Conservation (phyloP, 331 rosid species). For the Quercus lobata region DNA sequence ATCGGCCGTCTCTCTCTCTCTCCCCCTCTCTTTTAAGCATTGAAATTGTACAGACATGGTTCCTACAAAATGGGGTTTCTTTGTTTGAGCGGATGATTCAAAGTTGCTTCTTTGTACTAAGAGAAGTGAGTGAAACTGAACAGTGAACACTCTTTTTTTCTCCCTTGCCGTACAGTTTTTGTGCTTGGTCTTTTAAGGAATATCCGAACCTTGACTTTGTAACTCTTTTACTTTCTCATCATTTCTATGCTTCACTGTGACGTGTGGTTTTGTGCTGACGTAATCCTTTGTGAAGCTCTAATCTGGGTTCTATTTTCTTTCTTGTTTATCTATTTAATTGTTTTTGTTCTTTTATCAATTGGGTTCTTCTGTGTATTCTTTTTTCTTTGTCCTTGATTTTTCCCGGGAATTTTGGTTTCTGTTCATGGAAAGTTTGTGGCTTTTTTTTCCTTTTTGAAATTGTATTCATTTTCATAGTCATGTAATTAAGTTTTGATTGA, state of each 20-base stretch:
- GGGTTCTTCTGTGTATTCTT: slow-evolving; percentile 17
- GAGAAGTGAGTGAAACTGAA: slow-evolving; percentile 4
- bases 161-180: background rate
- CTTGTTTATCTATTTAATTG: background rate
- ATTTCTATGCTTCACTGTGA: background rate
- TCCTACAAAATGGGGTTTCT: slow-evolving; percentile 43
- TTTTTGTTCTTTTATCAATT: slow-evolving; percentile 15
- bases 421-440: background rate
- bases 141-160: background rate
- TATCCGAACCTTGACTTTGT: background rate
- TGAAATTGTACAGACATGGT: slow-evolving; percentile 33
- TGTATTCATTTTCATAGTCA: background rate
- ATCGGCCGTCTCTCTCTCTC: slow-evolving; percentile 21
- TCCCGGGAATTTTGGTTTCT: background rate
- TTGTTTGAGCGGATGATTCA: slow-evolving; percentile 21
- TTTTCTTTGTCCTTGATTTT: slow-evolving; percentile 15
- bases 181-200: background rate
- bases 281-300: slow-evolving; percentile 15
- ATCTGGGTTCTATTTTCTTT: slow-evolving; percentile 16
- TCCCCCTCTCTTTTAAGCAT: slow-evolving; percentile 20
- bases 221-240: background rate
- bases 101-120: slow-evolving; percentile 22
- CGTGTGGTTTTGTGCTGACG: background rate
- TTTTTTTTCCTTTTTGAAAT: background rate
- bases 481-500: background rate